A percentile compares a stretch with the other conserved stretches of the same genome.
These are phyloP conservation scores for Leccinellum luteum DNA, from an alignment of 768 basidiomycete genomes.

Conservation along the genomic window DNA sequence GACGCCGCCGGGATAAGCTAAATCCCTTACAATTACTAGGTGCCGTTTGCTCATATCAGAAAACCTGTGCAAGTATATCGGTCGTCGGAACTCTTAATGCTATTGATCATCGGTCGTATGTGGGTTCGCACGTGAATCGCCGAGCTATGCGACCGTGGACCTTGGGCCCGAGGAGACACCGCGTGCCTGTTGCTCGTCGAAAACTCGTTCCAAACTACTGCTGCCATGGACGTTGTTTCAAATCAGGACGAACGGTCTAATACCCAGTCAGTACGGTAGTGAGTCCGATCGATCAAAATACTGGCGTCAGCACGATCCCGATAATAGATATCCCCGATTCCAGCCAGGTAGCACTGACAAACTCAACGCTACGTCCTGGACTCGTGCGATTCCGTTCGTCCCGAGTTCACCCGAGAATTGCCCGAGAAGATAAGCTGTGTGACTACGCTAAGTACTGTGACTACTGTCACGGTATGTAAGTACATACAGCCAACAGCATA, in stretches of 20 bases:
- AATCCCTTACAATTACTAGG: neutral
- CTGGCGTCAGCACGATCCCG: neutral
- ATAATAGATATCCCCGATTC: no score
- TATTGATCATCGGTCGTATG: neutral
- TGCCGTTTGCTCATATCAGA: neutral
- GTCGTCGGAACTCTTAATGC: neutral
- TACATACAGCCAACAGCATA: neutral
- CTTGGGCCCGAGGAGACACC: neutral
- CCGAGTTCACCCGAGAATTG: slow-evolving; percentile 5
- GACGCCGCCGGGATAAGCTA: neutral
- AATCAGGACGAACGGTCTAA: neutral
- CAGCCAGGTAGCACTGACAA: no score
- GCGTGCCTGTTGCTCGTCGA: neutral
- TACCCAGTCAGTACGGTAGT: neutral
- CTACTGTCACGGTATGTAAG: no score
- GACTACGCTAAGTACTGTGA: no score
- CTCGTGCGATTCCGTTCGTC: neutral
- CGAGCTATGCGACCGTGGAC: no score
- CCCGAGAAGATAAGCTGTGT: neutral
- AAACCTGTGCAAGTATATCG: neutral
- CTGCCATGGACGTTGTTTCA: neutral
- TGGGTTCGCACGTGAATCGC: neutral
- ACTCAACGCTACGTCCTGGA: neutral
- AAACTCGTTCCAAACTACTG: neutral
- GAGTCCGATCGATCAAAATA: neutral